Percentiles rank a stretch among this genome's conserved stretches.
Conservation (phyloP, 352 stramenopile species). For the Phytophthora hybrid region DNA sequence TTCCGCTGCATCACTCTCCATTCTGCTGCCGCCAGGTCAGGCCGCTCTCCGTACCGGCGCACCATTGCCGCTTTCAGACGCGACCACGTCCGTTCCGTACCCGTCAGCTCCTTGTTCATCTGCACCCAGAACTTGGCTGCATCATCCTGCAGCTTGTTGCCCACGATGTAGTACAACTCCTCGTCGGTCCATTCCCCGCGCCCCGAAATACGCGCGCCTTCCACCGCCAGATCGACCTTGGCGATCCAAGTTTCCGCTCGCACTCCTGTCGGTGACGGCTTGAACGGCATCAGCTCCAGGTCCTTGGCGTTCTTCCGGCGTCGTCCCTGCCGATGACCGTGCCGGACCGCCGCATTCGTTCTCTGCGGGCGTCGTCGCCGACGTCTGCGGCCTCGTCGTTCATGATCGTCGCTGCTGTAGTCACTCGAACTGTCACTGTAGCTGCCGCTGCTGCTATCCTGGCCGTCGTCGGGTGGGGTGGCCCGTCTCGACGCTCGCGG, state of each 20-base stretch:
- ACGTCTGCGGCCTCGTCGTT: too few species aligned
- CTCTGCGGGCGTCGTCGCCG: too few species aligned
- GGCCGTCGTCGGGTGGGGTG: too few species aligned
- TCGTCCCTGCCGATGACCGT: too few species aligned
- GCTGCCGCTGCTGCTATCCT: too few species aligned
- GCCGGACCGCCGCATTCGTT: too few species aligned
- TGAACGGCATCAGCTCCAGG: neutral
- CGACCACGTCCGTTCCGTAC: neutral
- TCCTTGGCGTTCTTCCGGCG: neutral
- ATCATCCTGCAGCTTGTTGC: constrained; percentile 14
- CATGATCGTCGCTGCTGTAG: too few species aligned
- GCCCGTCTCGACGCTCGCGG: too few species aligned
- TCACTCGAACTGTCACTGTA: too few species aligned
- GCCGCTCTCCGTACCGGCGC: neutral
- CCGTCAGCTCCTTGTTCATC: neutral
- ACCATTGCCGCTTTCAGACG: neutral
- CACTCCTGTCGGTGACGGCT: neutral
- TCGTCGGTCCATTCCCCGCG: constrained; percentile 3
- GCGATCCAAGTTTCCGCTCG: neutral
- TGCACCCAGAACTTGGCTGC: neutral
- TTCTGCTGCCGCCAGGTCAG: neutral
- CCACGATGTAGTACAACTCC: constrained; percentile 6
- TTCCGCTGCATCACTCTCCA: constrained; percentile 1
- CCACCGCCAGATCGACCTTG: neutral
- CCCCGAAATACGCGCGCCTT: neutral